Percentiles rank a stretch among this genome's conserved stretches.
Conservation (phyloP, 495 filamentous ascomycete genomes). For the Xylaria curta region DNA sequence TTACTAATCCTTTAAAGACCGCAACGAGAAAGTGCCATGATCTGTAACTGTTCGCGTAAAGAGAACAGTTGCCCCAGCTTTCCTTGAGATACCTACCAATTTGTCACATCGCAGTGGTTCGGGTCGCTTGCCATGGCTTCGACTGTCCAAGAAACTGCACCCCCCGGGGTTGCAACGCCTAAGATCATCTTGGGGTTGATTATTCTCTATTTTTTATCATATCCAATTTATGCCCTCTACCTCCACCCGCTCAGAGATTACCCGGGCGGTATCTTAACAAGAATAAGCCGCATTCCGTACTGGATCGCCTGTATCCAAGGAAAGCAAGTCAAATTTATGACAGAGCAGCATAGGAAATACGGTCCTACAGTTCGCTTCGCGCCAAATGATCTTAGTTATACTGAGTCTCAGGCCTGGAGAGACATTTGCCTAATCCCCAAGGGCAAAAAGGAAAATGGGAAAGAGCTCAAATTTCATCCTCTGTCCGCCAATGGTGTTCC, state of each 20-base stretch:
- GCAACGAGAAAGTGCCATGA: neutral
- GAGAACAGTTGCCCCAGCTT: neutral
- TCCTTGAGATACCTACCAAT: neutral
- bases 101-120: neutral
- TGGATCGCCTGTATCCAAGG: conserved; percentile 31
- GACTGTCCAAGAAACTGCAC: neutral
- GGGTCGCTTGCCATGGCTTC: conserved; percentile 9
- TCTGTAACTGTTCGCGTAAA: conserved; percentile 1
- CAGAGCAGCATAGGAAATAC: conserved; percentile 47
- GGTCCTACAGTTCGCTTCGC: conserved; percentile 52
- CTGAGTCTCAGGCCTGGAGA: conserved; percentile 50
- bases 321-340: conserved; percentile 27
- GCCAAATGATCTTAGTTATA: conserved; percentile 52
- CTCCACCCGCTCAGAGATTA: conserved; percentile 28
- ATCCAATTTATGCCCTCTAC: conserved; percentile 26
- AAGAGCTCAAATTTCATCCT: conserved; percentile 25
- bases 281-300: conserved; percentile 28
- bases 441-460: conserved; percentile 29
- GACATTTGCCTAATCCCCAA: conserved; percentile 53
- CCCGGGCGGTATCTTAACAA: conserved; percentile 19
- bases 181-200: conserved; percentile 1
- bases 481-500: conserved; percentile 24
- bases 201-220: conserved; percentile 13
- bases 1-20: neutral
- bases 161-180: neutral